phyloP scores from a whole-genome alignment of 129 eudicot genomes.

The Flaveria robusta region DNA sequence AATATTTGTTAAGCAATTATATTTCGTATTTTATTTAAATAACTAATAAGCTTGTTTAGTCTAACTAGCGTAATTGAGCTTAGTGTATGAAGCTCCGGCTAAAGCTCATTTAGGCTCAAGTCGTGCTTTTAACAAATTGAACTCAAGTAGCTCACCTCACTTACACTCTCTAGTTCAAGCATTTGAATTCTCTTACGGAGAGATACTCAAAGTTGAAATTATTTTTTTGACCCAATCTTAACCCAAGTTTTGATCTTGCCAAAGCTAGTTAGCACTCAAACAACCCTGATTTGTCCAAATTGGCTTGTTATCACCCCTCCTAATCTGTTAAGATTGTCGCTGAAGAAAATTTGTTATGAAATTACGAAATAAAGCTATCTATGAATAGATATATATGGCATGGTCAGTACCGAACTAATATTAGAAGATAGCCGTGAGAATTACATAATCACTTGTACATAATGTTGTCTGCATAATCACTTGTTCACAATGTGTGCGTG shows the following conservation, averaged over 20 bases:
- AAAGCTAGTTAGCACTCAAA: neutral
- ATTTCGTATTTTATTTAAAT: too few relatives aligned
- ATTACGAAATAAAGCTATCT: neutral
- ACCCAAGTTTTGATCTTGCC: constrained; percentile 1
- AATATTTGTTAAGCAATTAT: neutral
- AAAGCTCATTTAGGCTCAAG: neutral
- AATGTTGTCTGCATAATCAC: neutral
- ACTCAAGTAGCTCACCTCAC: too few relatives aligned
- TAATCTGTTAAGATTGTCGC: neutral
- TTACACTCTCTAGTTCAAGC: too few relatives aligned
- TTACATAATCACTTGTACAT: neutral
- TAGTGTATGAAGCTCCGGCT: neutral
- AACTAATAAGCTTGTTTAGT: neutral
- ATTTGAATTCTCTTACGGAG: neutral
- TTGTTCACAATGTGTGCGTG: neutral
- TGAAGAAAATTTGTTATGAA: constrained; percentile 1
- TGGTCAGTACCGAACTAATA: neutral
- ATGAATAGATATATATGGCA: neutral
- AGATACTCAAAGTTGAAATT: neutral
- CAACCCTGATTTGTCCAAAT: neutral
- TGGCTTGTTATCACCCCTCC: neutral
- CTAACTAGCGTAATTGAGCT: neutral
- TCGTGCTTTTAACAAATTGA: neutral
- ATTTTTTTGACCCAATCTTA: neutral
- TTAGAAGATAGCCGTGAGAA: neutral